phyloP scores from a whole-genome alignment of 495 filamentous ascomycete genomes.

The Trichoderma virens region DNA sequence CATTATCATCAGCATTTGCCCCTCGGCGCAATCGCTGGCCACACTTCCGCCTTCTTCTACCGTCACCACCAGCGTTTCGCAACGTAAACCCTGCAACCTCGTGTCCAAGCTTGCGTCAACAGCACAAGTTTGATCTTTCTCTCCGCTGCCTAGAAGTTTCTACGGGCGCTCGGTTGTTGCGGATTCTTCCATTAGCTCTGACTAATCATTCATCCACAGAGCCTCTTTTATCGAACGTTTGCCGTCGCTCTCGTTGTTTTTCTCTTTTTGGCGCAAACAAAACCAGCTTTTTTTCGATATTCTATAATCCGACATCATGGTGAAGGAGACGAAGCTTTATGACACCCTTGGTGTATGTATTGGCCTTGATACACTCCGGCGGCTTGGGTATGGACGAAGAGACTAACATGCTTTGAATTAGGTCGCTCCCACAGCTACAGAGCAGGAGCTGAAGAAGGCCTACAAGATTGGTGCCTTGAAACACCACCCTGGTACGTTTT shows the following conservation, averaged over 20 bases:
- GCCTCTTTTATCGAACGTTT: neutral
- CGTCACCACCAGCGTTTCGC: neutral
- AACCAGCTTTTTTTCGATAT: neutral
- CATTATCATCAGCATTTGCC: slow-evolving; percentile 1
- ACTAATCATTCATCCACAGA: neutral
- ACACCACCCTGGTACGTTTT: slow-evolving; percentile 73
- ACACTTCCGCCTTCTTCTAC: neutral
- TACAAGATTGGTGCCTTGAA: slow-evolving; percentile 88
- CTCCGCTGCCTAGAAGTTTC: neutral
- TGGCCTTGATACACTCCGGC: neutral
- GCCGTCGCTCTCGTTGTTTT: neutral
- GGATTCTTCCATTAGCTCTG: neutral
- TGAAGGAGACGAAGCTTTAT: slow-evolving; percentile 84
- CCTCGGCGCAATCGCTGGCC: neutral
- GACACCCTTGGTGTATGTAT: slow-evolving; percentile 73
- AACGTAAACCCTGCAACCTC: too few relatives aligned
- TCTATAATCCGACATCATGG: slow-evolving; percentile 46
- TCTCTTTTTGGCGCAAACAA: neutral
- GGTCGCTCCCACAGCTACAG: slow-evolving; percentile 65
- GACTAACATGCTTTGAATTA: slow-evolving; percentile 31
- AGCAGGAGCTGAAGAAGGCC: slow-evolving; percentile 77
- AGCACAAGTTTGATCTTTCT: neutral
- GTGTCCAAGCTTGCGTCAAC: neutral
- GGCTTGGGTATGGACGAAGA: neutral
- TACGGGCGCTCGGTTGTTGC: neutral